A percentile compares a stretch with the other conserved stretches of the same genome.
These are phyloP conservation scores for Fusarium chlamydosporum DNA, from an alignment of 2,329 filamentous ascomycete genomes.

Conservation along the genomic window DNA sequence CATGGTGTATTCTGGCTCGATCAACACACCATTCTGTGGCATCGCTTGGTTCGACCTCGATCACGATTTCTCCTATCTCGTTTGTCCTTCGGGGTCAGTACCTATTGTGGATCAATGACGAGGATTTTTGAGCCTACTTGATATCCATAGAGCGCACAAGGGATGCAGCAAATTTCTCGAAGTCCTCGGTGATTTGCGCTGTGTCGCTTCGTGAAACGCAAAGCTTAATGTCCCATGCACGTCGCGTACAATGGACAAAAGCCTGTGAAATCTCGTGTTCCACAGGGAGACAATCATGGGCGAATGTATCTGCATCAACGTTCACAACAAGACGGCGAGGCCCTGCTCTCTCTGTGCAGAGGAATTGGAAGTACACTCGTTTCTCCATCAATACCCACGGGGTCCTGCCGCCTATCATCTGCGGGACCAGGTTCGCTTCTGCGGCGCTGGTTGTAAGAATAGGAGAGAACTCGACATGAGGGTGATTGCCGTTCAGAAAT, in stretches of 20 bases:
- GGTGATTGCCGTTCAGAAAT: constrained; percentile 20
- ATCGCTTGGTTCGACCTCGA: constrained; percentile 33
- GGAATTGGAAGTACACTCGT: constrained; percentile 49
- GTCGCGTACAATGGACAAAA: constrained; percentile 51
- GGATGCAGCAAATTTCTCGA: constrained; percentile 39
- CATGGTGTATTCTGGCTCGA: constrained; percentile 41
- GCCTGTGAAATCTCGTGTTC: constrained; percentile 42
- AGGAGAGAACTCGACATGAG: constrained; percentile 48
- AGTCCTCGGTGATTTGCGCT: constrained; percentile 28
- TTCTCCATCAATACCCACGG: constrained; percentile 42
- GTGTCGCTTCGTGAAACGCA: constrained; percentile 31
- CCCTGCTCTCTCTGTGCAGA: constrained; percentile 36
- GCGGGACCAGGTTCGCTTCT: constrained; percentile 47
- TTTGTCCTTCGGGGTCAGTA: constrained; percentile 38
- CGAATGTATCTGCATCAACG: constrained; percentile 49
- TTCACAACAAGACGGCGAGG: constrained; percentile 44
- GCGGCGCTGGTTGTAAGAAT: constrained; percentile 49
- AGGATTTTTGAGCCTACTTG: constrained; percentile 42
- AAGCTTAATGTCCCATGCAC: constrained; percentile 54
- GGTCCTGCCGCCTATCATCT: constrained; percentile 26
- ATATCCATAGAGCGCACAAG: constrained; percentile 47
- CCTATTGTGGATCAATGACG: background rate
- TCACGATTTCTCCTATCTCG: constrained; percentile 30
- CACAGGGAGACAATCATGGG: constrained; percentile 40
- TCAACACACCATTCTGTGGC: constrained; percentile 31